These are phyloP conservation scores for Syzygium jambos DNA, from an alignment of 345 rosid genomes.

Conservation along the genomic window DNA sequence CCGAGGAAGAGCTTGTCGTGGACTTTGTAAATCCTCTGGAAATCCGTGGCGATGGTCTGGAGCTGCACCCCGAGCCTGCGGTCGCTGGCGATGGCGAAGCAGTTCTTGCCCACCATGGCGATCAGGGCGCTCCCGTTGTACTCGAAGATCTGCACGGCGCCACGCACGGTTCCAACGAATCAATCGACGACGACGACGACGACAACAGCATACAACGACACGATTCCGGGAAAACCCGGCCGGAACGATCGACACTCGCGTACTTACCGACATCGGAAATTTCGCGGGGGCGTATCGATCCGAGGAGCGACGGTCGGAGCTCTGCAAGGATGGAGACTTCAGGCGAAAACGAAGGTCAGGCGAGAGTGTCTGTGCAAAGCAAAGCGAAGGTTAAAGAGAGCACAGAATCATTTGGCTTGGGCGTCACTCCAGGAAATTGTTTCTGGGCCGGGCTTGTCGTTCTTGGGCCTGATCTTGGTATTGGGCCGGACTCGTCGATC, in stretches of 20 bases:
- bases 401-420: conserved; percentile 21
- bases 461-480: background rate
- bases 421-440: conserved; percentile 13
- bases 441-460: background rate
- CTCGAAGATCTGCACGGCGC: conserved; percentile 63
- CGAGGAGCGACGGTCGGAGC: background rate
- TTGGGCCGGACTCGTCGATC: background rate
- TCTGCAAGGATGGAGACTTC: background rate
- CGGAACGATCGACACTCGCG: background rate
- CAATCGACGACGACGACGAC: background rate
- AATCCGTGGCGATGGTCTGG: conserved; percentile 93
- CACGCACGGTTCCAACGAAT: background rate
- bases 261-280: conserved; percentile 2
- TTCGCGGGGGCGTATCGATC: background rate
- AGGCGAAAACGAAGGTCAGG: background rate
- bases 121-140: conserved; percentile 98
- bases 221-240: background rate
- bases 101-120: conserved; percentile 99
- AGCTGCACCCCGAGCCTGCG: conserved; percentile 91
- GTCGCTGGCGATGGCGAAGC: conserved; percentile 97
- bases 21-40: conserved; percentile 71
- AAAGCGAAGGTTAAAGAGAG: background rate
- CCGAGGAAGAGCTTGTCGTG: conserved; percentile 86
- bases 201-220: background rate
- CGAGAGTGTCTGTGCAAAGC: background rate